Base-by-base conservation (phyloP, 1,284 basidiomycete species). In the Ganoderma multipileum region DNA sequence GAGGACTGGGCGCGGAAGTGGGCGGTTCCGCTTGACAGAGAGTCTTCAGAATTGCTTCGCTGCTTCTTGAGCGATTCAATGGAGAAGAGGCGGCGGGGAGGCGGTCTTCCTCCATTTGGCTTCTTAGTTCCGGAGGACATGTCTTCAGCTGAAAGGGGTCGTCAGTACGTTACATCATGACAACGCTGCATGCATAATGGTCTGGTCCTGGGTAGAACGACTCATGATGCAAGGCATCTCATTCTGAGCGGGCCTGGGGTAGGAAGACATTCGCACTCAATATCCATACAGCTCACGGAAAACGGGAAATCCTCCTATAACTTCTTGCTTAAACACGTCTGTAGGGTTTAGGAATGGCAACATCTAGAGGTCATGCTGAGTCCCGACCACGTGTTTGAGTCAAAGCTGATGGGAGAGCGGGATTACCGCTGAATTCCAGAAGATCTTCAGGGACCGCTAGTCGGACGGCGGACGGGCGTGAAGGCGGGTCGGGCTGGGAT, bases 51-150 rank as follows among this genome's bases (percentile, higher is more conserved):
- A 58, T 68, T 69, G n/a, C 72, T 72, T 39, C 74, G 73, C 30
- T 74, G 70, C 47, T 73, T 78, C 59, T 75, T 73, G 30, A 79
- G 70, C n/a, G 77, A 77, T 55, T 81, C 80, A 50, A 79, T 74
- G 6, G 82, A 82, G 69, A 81, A 79, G 8, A 81, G 71, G 4
- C 79, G 78, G 66, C 77, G 73, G 8, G 78, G 76, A 8, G 74
- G 68, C 16, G 79, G 80, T 60, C 79, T 74, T 30, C 76, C 72
- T 3, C 77, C 77, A 23, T 76, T 72, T 20, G 81, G 79, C 55
- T 78, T 79, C 73, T 80, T 81, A 0, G 44, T 60, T 23, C 64
- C 63, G 38, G 71, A 69, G 23, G 67, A 69, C 69, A 71, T 70
- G 36, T 23, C 52, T 44, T 58, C 55, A 36, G 55, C 55, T 60